Percentiles rank a stretch among this genome's conserved stretches.
Evolutionary conservation across 768 basidiomycete species (phyloP).

Genomic region (Leucosporidium creatinivorum): DNA sequence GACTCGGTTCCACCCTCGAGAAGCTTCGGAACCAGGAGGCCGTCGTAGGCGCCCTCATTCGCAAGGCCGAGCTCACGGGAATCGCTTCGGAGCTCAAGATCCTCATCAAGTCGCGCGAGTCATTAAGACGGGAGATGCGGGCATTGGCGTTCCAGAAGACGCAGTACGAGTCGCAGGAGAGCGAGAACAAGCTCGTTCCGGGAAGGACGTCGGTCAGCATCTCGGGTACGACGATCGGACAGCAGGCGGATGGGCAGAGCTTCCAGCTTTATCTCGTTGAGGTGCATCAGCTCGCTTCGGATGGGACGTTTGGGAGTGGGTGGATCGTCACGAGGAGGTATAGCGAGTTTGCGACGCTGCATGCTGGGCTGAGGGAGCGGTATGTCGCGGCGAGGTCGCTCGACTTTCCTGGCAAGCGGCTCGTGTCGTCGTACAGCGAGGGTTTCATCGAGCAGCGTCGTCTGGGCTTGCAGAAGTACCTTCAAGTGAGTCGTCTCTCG

Average conservation of each 20-base stretch:
- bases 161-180: slow-evolving; percentile 89
- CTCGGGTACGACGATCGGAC: slow-evolving; percentile 67
- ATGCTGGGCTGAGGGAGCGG: slow-evolving; percentile 73
- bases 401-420: slow-evolving; percentile 88
- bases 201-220: slow-evolving; percentile 78
- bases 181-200: slow-evolving; percentile 76
- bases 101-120: slow-evolving; percentile 69
- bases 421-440: slow-evolving; percentile 69
- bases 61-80: slow-evolving; percentile 89
- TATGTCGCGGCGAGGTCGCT: slow-evolving; percentile 59
- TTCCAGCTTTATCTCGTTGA: slow-evolving; percentile 63
- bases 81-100: slow-evolving; percentile 77
- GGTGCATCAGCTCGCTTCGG: slow-evolving; percentile 74
- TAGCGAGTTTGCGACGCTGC: slow-evolving; percentile 88
- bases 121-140: slow-evolving; percentile 72
- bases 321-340: slow-evolving; percentile 93
- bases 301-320: slow-evolving; percentile 66
- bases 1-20: slow-evolving; percentile 65
- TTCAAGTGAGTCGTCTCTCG: slow-evolving; percentile 58
- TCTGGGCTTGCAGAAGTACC: slow-evolving; percentile 73
- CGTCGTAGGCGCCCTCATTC: slow-evolving; percentile 79
- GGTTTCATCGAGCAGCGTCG: slow-evolving; percentile 77
- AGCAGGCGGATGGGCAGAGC: slow-evolving; percentile 48
- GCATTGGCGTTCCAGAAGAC: slow-evolving; percentile 80
- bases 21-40: slow-evolving; percentile 71